Conservation (phyloP, 2,329 filamentous ascomycete genomes). For the Bipolaris oryzae region DNA sequence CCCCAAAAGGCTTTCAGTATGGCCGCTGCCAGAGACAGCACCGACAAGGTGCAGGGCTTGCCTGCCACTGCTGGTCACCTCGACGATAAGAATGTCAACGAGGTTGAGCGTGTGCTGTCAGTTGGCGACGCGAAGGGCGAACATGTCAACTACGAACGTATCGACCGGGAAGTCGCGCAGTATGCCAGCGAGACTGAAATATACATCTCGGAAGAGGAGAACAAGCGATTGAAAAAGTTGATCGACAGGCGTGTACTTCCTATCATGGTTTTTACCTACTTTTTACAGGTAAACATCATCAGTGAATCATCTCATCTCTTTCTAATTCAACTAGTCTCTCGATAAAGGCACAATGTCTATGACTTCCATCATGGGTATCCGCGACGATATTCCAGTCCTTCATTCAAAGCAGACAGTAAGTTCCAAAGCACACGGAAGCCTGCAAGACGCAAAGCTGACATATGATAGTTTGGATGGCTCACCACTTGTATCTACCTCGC, state of each 20-base stretch:
- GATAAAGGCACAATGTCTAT: conserved; percentile 71
- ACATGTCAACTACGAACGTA: conserved; percentile 62
- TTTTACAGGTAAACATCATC: conserved; percentile 55
- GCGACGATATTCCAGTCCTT: conserved; percentile 46
- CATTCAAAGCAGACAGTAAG: conserved; percentile 36
- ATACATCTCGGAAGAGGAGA: conserved; percentile 65
- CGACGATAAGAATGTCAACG: conserved; percentile 43
- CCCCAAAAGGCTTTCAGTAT: conserved; percentile 25
- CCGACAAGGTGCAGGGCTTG: conserved; percentile 24
- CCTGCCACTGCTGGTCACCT: conserved; percentile 23
- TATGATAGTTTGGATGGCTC: conserved; percentile 68
- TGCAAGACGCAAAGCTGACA: conserved; percentile 7
- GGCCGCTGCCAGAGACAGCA: conserved; percentile 21
- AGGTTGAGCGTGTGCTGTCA: conserved; percentile 59
- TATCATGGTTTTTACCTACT: conserved; percentile 76
- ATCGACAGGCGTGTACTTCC: conserved; percentile 71
- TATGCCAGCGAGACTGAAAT: conserved; percentile 65
- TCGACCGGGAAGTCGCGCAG: conserved; percentile 73
- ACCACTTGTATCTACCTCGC: conserved; percentile 77
- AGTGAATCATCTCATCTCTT: no score
- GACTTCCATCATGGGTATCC: conserved; percentile 67
- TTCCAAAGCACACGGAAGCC: conserved; percentile 2
- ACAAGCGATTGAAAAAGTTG: conserved; percentile 64
- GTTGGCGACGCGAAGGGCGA: conserved; percentile 56
- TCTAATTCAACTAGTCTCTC: conserved; percentile 50